These are phyloP conservation scores for Ceratobasidium theobromae DNA, from an alignment of 1,284 basidiomycete species.

Conservation along the genomic window DNA sequence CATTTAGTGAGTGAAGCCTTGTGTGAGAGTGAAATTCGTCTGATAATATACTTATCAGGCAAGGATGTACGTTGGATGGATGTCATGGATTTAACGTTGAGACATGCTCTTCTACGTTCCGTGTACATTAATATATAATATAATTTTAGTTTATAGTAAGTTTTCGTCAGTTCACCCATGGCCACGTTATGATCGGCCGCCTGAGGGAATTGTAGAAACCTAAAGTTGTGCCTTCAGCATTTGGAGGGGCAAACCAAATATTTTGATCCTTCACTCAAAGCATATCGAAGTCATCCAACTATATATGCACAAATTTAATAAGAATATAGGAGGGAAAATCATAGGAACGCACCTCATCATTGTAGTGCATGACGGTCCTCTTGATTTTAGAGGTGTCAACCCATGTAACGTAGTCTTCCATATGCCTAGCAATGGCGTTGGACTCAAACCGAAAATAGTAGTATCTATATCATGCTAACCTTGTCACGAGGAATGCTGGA, in stretches of 20 bases:
- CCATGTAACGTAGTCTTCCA: conserved; percentile 99
- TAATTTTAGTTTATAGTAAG: neutral
- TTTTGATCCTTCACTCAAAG: too few species aligned
- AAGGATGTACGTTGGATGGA: conserved; percentile 86
- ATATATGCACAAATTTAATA: conserved; percentile 36
- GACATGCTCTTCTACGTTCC: neutral
- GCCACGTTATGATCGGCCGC: too few species aligned
- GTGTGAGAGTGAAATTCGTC: neutral
- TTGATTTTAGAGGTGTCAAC: conserved; percentile 97
- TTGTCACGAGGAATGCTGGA: conserved; percentile 93
- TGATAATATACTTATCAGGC: conserved; percentile 46
- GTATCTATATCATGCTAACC: conserved; percentile 50
- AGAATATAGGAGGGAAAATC: too few species aligned
- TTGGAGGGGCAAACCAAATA: too few species aligned
- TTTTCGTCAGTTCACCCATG: neutral
- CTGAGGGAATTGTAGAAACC: too few species aligned
- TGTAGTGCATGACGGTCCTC: conserved; percentile 93
- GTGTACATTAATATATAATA: conserved; percentile 13
- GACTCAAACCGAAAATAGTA: neutral
- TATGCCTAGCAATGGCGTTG: conserved; percentile 60
- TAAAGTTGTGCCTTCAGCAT: too few species aligned
- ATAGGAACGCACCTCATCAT: conserved; percentile 91
- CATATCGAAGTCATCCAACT: conserved; percentile 91
- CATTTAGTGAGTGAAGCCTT: conserved; percentile 65
- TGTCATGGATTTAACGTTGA: conserved; percentile 60